Base-by-base conservation (phyloP, 2,329 filamentous ascomycete genomes). In the Exophiala dermatitidis region DNA sequence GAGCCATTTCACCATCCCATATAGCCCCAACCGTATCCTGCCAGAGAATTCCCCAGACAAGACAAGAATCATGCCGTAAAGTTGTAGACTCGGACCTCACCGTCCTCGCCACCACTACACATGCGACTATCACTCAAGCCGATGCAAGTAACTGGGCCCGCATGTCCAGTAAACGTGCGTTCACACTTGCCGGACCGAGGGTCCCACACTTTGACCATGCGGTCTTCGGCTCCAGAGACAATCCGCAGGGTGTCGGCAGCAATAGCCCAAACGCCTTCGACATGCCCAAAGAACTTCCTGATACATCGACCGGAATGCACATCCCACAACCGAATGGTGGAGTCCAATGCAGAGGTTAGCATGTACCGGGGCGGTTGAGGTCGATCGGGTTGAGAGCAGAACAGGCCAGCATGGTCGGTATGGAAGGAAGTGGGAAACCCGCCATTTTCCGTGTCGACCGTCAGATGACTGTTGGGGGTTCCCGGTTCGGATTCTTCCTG, bases 141-240 rank as follows among this genome's bases (percentile, higher is more conserved):
- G 37, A 97, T 86, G 67, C 91, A 97, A 2, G 90, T 97, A 2
- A 97, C 90, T 0, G 93, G 90, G 0, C 89, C 91, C 1, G 84
- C 81, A 69, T 97, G 93, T 0, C 90, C 90, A 2, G 88, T 90
- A 66, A 95, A 91, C 2, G 90, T 97, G 46, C 90, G 79, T 68
- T 97, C 90, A 69, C 90, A 95, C 65, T 87, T 89, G 30, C 93
- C 93, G 1, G 87, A 90, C 53, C 90, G 77, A 10, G 91, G 87
- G 71, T 97, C 91, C 93, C 93, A 98, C 32, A 88, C 83, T 74
- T 97, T 97, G 64, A 95, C 87, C 82, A 91, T 94, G 40, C 88
- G 84, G 70, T 98, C 93, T 68, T 97, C 90, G 7, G 88, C 87
- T 0, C 90, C 91, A 12, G 86, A 89, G 9, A 97, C 89, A 10